phyloP scores from a whole-genome alignment of 371 early-diverging fungal genomes.

The Furculomyces boomerangus region DNA sequence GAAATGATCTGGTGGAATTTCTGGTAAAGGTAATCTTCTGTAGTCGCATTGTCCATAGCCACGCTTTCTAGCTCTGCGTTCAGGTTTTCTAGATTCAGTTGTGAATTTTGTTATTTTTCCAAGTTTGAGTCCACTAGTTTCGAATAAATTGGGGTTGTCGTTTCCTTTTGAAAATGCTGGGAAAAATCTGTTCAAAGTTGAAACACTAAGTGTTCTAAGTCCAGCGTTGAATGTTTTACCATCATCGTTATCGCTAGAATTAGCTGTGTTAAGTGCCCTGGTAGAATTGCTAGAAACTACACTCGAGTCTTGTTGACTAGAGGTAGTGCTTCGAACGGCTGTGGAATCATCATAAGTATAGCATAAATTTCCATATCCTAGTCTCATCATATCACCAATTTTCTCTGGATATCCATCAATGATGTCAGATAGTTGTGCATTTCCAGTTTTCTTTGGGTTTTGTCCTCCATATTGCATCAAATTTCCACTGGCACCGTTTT shows the following conservation, averaged over 20 bases:
- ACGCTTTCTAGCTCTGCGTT: not conserved
- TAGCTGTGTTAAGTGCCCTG: not conserved
- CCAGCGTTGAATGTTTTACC: slow-evolving; percentile 8
- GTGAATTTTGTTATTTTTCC: not conserved
- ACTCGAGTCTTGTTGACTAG: not conserved
- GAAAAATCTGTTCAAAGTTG: slow-evolving; percentile 4
- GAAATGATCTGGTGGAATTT: slow-evolving; percentile 11
- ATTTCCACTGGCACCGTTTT: slow-evolving; percentile 9
- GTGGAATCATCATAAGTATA: slow-evolving; percentile 14
- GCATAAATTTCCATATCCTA: slow-evolving; percentile 16
- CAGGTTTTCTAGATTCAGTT: not conserved
- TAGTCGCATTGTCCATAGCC: not conserved
- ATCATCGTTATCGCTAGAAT: not conserved
- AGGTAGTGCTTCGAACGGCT: not conserved
- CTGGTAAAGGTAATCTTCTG: slow-evolving; percentile 9
- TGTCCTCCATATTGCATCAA: slow-evolving; percentile 6
- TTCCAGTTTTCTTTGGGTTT: not conserved
- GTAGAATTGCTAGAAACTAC: not conserved
- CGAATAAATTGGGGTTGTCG: not conserved
- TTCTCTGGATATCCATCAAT: slow-evolving; percentile 7
- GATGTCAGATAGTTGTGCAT: slow-evolving; percentile 4
- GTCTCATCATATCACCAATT: slow-evolving; percentile 16
- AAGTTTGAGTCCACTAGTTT: slow-evolving; percentile 1
- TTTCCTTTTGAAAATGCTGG: slow-evolving; percentile 3
- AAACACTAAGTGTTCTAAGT: not conserved